Conservation (phyloP, 176 grass and related monocot genomes). For the Puccinellia tenuiflora region DNA sequence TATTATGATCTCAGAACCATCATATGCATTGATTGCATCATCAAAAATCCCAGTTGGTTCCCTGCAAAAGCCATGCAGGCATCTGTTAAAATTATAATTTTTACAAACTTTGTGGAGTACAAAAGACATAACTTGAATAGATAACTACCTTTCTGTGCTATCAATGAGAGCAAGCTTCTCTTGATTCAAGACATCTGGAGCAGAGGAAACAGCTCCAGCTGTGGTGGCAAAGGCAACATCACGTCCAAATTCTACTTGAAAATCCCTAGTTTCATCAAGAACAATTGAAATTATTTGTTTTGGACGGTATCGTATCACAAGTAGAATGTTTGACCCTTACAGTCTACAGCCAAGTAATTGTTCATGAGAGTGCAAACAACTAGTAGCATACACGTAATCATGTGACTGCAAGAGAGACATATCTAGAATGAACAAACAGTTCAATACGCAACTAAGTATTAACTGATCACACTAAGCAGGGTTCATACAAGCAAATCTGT, state of each 20-base stretch:
- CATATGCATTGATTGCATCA: slow-evolving; percentile 49
- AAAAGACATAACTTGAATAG: neutral
- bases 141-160: slow-evolving; percentile 52
- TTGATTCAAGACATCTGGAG: slow-evolving; percentile 47
- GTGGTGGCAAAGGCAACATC: slow-evolving; percentile 48
- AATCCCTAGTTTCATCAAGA: slow-evolving; percentile 39
- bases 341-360: neutral
- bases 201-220: slow-evolving; percentile 35
- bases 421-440: slow-evolving; percentile 6
- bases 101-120: slow-evolving; percentile 3
- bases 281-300: slow-evolving; percentile 5
- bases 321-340: neutral
- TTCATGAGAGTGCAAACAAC: neutral
- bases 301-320: neutral
- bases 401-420: neutral
- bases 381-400: neutral
- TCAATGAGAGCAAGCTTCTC: slow-evolving; percentile 57
- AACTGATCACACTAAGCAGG: neutral
- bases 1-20: slow-evolving; percentile 44
- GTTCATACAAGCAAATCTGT: neutral
- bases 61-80: slow-evolving; percentile 37
- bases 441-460: neutral
- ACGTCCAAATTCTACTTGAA: slow-evolving; percentile 57
- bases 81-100: neutral
- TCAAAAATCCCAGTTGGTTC: slow-evolving; percentile 47